Evolutionary conservation across 306 rosid genomes (phyloP), one percentile per base, ranked within the genome.

Genomic region (Carpinus viminea): DNA sequence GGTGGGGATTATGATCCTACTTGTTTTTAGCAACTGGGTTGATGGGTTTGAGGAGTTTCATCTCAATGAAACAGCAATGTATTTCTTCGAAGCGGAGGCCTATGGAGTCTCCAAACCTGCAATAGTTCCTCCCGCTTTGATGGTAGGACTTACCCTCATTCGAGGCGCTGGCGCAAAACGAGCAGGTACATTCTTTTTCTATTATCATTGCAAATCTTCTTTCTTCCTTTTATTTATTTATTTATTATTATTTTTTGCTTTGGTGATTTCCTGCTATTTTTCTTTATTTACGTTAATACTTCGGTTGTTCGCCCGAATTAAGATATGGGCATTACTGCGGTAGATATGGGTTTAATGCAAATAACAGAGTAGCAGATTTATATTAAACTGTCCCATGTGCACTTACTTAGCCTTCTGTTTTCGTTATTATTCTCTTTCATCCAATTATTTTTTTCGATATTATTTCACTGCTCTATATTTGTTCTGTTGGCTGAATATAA

Each of bases 81-180:
- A 95, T 53, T 46, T 86, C 16, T 62, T 88, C 68, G 96, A 89
- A 8, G 79, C 83, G 73, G 97, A 89, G 31, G 83, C 83, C 76
- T 85, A 74, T 52, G 91, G 91, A 80, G 83, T 76, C 64, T 87
- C 93, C 36, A 77, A 69, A 52, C 59, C 74, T 2, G 74, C 57
- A 12, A 20, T 34, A 1, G 50, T 1, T 66, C 13, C 51, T 4
- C 78, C 52, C 74, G 80, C 80, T 80, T 78, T 91, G 43, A 79
- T 91, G 56, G 98, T 93, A 12, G 92, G 91, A 34, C 94, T 95
- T 73, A 95, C 97, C 70, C 97, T 95, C 83, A 83, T 95, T 84
- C 90, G 83, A 0, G 87, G 83, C 74, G 99, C 99, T 48, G 84
- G 65, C 53, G 81, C 93, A 52, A 91, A 86, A 87, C 90, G 90